These are phyloP conservation scores for Aureobasidium sp. DNA, from an alignment of 2,329 filamentous ascomycete species.

Conservation along the genomic window DNA sequence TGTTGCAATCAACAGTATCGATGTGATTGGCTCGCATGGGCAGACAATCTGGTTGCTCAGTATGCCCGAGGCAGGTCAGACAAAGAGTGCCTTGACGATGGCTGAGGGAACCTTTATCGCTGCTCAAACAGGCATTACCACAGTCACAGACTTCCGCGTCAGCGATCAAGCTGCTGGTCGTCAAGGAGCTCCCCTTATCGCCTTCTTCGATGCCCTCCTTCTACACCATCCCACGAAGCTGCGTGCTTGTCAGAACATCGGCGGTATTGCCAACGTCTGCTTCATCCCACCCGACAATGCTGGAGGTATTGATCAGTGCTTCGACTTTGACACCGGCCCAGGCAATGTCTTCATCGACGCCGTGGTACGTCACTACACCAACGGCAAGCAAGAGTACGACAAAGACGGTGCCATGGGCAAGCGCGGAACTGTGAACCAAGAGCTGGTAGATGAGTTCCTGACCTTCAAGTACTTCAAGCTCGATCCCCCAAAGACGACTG, in stretches of 20 bases:
- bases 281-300: slow-evolving; percentile 48
- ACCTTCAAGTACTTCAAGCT: slow-evolving; percentile 44
- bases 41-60: slow-evolving; percentile 53
- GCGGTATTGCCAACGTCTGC: slow-evolving; percentile 55
- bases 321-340: slow-evolving; percentile 29
- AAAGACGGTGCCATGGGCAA: slow-evolving; percentile 27
- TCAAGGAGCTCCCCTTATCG: slow-evolving; percentile 50
- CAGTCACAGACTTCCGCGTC: slow-evolving; percentile 52
- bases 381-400: slow-evolving; percentile 28
- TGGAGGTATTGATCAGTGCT: slow-evolving; percentile 24
- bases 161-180: slow-evolving; percentile 51
- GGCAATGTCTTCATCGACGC: slow-evolving; percentile 31
- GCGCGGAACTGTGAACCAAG: slow-evolving; percentile 25
- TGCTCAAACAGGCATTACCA: slow-evolving; percentile 50
- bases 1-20: slow-evolving; percentile 41
- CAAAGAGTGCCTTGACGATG: slow-evolving; percentile 48
- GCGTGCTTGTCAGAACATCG: slow-evolving; percentile 55
- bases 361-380: slow-evolving; percentile 26
- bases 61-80: slow-evolving; percentile 45
- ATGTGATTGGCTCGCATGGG: slow-evolving; percentile 52
- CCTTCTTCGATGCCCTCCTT: slow-evolving; percentile 51
- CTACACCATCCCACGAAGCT: slow-evolving; percentile 52
- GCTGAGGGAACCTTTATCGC: slow-evolving; percentile 52
- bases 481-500: slow-evolving; percentile 51
- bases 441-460: slow-evolving; percentile 27